These are phyloP conservation scores for Candida qinlingensis DNA, from an alignment of 805 yeast species.

Conservation along the genomic window DNA sequence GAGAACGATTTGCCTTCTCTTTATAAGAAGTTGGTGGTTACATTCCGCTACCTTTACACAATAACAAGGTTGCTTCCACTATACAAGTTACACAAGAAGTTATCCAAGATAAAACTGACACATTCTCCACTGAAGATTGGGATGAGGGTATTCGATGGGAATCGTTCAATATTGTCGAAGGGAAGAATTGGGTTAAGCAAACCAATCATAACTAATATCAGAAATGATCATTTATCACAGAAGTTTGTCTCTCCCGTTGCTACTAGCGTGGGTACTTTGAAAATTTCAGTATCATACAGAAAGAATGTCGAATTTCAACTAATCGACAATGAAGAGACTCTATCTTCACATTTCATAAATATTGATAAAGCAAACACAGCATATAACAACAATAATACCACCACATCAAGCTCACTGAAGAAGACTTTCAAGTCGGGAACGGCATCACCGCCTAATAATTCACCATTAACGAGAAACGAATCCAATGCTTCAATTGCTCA, in stretches of 20 bases:
- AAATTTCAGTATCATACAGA: conserved; percentile 76
- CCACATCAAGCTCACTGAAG: conserved; percentile 17
- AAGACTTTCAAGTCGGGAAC: conserved; percentile 32
- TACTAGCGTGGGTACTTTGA: conserved; percentile 70
- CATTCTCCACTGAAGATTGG: conserved; percentile 43
- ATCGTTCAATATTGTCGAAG: conserved; percentile 68
- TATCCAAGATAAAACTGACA: conserved; percentile 33
- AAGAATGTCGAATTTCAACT: conserved; percentile 62
- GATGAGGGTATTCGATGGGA: conserved; percentile 68
- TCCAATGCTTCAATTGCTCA: conserved; percentile 39
- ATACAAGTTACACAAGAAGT: conserved; percentile 47
- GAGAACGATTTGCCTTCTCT: conserved; percentile 57
- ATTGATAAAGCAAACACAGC: conserved; percentile 32
- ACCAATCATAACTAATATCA: conserved; percentile 37
- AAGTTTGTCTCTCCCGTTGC: conserved; percentile 63
- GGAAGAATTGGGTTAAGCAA: conserved; percentile 84
- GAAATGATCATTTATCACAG: conserved; percentile 50
- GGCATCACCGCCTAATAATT: conserved; percentile 24
- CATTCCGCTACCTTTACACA: conserved; percentile 71
- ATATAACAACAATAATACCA: not conserved
- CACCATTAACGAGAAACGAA: conserved; percentile 35
- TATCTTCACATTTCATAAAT: conserved; percentile 51
- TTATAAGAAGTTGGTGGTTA: conserved; percentile 67
- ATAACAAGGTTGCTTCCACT: conserved; percentile 66
- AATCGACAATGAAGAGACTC: conserved; percentile 58